Evolutionary conservation across 208 protist species (phyloP), one percentile per base, ranked within the genome.

Genomic region (Leishmania mexicana): DNA sequence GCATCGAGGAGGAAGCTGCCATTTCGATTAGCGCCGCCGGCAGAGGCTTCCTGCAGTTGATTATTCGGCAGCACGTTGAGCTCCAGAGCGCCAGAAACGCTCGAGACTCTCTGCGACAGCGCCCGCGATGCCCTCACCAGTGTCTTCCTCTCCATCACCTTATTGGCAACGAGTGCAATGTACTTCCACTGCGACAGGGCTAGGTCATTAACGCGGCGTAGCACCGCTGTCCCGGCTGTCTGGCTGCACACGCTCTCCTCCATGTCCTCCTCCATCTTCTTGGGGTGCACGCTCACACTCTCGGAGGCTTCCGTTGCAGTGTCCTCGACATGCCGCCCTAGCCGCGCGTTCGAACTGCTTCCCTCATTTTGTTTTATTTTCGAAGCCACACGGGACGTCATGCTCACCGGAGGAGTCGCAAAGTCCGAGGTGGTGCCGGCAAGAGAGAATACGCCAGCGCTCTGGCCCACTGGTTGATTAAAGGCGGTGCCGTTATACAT

Each of bases 151-250:
- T 78, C 80, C 28, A 45, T 11, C 15, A 76, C 49, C 31, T 76
- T 76, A 24, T 45, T 58, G 1, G 3, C 72, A 3, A 57, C 71
- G 3, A 51, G 17, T 6, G 71, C 47, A 19, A 76, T 49, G 51
- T 60, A 76, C 49, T 60, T 54, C 72, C 80, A 83, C 80, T 75
- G 40, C 2, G 79, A 83, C 28, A 74, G 60, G 1, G 79, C 47
- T 6, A 83, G 38, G 31, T 78, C 60, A 45, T 78, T 64, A 11
- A 73, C 79, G 10, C 79, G 79, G 49, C 74, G 73, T 51, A 83
- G 64, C 58, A 4, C 24, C 38, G 74, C 64, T 19, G 71, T 42
- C 38, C 6, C 42, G 2, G 68, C 2, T 0, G 31, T 45, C 38
- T 57, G 21, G 47, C 47, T 38, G 47, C 45, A 7, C 10, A 57